Conservation (phyloP, 1,139 yeast species). For the Candida anutae region DNA sequence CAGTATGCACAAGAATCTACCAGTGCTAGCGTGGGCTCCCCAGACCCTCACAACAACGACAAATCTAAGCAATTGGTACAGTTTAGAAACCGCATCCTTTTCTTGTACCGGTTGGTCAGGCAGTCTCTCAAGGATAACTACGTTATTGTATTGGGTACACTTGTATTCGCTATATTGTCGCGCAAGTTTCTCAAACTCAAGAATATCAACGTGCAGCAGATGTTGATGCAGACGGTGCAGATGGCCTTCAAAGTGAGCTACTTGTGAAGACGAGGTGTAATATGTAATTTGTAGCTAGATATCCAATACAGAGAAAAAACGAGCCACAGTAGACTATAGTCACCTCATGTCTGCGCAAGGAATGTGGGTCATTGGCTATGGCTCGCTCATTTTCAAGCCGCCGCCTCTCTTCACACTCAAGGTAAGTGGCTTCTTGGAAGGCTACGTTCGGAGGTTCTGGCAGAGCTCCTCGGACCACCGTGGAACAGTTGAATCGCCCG, state of each 20-base stretch:
- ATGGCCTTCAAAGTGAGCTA: constrained; percentile 43
- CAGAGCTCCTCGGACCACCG: constrained; percentile 85
- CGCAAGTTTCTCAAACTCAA: constrained; percentile 4
- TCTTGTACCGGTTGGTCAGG: not conserved
- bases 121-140: not conserved
- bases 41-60: too few relatives aligned
- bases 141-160: not conserved
- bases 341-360: constrained; percentile 15
- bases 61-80: constrained; percentile 12
- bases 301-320: too few relatives aligned
- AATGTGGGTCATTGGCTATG: constrained; percentile 87
- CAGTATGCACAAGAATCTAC: too few relatives aligned
- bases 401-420: constrained; percentile 62
- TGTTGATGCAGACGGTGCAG: constrained; percentile 27
- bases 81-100: not conserved
- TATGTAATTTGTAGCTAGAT: too few relatives aligned
- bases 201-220: constrained; percentile 22
- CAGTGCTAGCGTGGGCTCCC: too few relatives aligned
- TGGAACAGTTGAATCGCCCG: constrained; percentile 80
- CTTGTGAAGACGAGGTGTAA: too few relatives aligned
- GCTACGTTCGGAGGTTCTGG: constrained; percentile 83
- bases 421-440: constrained; percentile 68
- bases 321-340: too few relatives aligned
- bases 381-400: constrained; percentile 84
- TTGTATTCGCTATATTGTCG: too few relatives aligned